Conservation (phyloP, 176 grass and related monocot species). For the Ananas comosus region DNA sequence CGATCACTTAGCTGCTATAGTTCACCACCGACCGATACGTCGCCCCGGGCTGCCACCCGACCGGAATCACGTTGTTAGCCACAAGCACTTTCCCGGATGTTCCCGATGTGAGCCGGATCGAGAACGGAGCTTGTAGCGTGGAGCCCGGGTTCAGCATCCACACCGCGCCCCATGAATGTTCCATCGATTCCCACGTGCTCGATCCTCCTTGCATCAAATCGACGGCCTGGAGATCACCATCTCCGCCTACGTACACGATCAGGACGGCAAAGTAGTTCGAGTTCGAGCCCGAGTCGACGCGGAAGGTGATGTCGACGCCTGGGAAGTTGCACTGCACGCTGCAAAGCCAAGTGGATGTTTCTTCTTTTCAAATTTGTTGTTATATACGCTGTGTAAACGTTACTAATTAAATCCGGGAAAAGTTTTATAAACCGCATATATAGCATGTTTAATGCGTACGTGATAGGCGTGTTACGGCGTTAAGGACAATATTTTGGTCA, state of each 20-base stretch:
- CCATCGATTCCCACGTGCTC: slow-evolving; percentile 23
- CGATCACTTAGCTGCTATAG: slow-evolving; percentile 14
- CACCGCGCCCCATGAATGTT: slow-evolving; percentile 47
- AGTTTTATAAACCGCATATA: no score
- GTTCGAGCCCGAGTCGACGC: slow-evolving; percentile 45
- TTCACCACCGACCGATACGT: slow-evolving; percentile 41
- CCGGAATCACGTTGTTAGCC: slow-evolving; percentile 41
- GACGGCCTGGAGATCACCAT: slow-evolving; percentile 39
- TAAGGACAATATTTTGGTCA: no score
- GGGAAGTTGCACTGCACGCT: slow-evolving; percentile 48
- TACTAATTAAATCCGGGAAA: no score
- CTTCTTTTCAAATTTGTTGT: no score
- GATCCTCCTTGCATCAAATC: slow-evolving; percentile 37
- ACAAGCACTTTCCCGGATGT: slow-evolving; percentile 33
- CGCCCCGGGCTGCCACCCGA: slow-evolving; percentile 32
- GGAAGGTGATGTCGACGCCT: slow-evolving; percentile 32
- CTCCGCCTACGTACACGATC: slow-evolving; percentile 37
- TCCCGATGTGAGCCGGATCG: slow-evolving; percentile 39
- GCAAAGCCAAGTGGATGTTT: neutral
- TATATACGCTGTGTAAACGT: no score
- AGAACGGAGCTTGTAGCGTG: slow-evolving; percentile 36
- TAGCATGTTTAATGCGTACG: no score
- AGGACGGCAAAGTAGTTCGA: slow-evolving; percentile 39
- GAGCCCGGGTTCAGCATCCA: slow-evolving; percentile 43
- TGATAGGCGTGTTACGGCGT: no score